Evolutionary conservation across 75 land plant species (phyloP).

Genomic region (Pinus albicaulis): DNA sequence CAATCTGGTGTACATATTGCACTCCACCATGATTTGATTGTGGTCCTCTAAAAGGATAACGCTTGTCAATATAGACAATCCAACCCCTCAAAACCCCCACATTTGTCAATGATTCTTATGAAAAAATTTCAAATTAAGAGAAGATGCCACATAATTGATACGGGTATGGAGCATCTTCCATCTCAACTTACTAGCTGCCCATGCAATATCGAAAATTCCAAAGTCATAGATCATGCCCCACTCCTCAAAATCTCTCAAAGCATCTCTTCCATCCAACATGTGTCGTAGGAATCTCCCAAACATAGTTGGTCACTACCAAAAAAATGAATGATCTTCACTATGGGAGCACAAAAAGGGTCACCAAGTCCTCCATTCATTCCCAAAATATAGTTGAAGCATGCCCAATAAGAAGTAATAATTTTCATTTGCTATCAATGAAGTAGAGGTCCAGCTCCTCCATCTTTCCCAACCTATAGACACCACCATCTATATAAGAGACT

Average conservation of each 20-base stretch:
- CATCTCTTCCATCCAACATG: not conserved
- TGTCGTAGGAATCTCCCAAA: not conserved
- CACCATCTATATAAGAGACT: not conserved
- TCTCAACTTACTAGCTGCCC: not conserved
- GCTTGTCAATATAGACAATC: not conserved
- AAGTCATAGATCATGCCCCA: not conserved
- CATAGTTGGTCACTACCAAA: not conserved
- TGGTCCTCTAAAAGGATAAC: not conserved
- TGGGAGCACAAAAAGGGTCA: not conserved
- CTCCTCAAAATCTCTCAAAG: not conserved
- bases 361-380: not conserved
- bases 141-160: no score
- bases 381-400: not conserved
- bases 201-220: not conserved
- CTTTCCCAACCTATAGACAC: not conserved
- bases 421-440: not conserved
- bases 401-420: not conserved
- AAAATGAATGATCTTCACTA: not conserved
- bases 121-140: no score
- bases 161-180: not conserved
- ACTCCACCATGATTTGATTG: not conserved
- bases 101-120: not conserved
- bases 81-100: not conserved
- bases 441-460: not conserved
- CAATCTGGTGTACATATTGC: not conserved